These are phyloP conservation scores for Rhododendron simsii DNA, from an alignment of 148 eudicot genomes.

Conservation along the genomic window DNA sequence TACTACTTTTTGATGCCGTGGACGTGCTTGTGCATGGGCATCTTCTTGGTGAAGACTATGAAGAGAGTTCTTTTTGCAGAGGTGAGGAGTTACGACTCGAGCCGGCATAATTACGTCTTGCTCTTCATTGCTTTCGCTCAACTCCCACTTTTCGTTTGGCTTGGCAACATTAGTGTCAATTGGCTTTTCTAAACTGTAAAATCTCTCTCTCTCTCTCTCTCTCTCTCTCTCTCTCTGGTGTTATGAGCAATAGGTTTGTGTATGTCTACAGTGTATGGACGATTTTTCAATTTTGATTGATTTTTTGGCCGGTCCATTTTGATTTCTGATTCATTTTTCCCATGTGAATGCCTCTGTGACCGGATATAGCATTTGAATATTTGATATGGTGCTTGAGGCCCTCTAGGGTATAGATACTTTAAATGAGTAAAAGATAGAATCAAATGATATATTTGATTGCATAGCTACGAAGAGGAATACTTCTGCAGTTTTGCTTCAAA, in stretches of 20 bases:
- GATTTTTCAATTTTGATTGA: background rate
- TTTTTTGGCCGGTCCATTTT: background rate
- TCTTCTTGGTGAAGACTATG: slow-evolving; percentile 67
- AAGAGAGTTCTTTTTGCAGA: slow-evolving; percentile 68
- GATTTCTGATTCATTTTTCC: background rate
- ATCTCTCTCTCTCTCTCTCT: background rate
- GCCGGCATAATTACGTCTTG: slow-evolving; percentile 61
- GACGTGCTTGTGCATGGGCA: slow-evolving; percentile 66
- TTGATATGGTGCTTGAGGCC: background rate
- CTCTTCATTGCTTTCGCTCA: slow-evolving; percentile 68
- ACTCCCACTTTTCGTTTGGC: slow-evolving; percentile 74
- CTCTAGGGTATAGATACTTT: background rate
- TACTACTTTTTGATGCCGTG: slow-evolving; percentile 54
- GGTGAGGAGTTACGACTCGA: slow-evolving; percentile 62
- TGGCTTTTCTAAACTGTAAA: slow-evolving; percentile 12
- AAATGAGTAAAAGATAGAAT: background rate
- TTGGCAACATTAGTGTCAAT: slow-evolving; percentile 53
- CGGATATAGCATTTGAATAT: background rate
- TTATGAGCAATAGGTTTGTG: background rate
- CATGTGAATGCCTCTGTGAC: background rate
- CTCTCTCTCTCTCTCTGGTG: background rate
- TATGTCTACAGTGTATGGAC: background rate
- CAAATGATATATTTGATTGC: background rate
- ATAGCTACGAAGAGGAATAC: background rate
- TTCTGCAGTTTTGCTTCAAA: background rate